Evolutionary conservation across 306 rosid species (phyloP), one percentile per base, ranked within the genome.

Genomic region (Arachis stenosperma): DNA sequence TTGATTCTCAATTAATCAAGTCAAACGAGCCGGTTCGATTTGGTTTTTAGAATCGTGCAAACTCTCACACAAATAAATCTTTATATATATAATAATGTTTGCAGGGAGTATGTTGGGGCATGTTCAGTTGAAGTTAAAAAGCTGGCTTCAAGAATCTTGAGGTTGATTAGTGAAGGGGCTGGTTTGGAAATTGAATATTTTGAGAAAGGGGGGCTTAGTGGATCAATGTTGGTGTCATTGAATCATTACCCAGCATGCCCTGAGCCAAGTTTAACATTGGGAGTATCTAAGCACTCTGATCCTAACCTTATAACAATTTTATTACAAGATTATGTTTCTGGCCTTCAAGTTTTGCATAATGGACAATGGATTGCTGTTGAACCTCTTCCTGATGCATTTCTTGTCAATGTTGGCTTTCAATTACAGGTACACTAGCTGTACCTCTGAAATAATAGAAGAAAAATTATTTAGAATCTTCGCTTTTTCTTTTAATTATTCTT

Each of bases 301-400:
- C 74, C 85, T 9, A 27, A 70, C 30, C 63, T 81, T 62, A 22
- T 81, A 6, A 76, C 85, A 9, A 76, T 81, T 53, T 33, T 77
- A 44, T 61, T 81, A 11, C 85, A 67, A 62, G 73, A 75, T 61
- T 65, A 67, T 11, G 41, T 73, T 0, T 9, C 14, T 13, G 79
- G 85, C 0, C 85, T 81, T 73, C 85, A 81, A 64, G 73, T 82
- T 2, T 58, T 73, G 5, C 74, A 64, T 48, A 83, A 78, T 56
- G 80, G 65, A 56, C 0, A 58, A 2, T 82, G 82, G 86, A 51
- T 74, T 0, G 71, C 75, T 8, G 71, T 82, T 51, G 62, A 74
- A 9, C 58, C 71, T 22, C 9, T 64, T 74, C 80, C 83, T 17
- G 37, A 64, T 43, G 80, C 82, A 14, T 82, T 74, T 69, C 67